phyloP scores from a whole-genome alignment of 2,329 filamentous ascomycete genomes.

The Curvularia sp. region DNA sequence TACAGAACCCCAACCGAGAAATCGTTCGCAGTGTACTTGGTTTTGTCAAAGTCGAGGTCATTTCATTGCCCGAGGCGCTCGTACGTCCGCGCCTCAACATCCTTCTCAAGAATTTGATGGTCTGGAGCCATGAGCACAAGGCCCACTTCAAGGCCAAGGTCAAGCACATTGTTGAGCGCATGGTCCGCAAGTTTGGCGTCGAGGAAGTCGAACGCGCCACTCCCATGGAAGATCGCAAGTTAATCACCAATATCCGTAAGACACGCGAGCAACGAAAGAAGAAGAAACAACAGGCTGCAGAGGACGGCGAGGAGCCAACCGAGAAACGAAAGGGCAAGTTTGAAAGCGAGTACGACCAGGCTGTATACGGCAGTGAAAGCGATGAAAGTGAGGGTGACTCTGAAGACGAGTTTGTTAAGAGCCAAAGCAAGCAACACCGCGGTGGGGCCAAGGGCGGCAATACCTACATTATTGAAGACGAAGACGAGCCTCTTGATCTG shows the following conservation, averaged over 20 bases:
- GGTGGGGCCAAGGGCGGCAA: slow-evolving; percentile 59
- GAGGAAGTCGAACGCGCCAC: slow-evolving; percentile 80
- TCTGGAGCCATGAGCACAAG: slow-evolving; percentile 98
- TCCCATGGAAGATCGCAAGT: slow-evolving; percentile 85
- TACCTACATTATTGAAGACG: slow-evolving; percentile 91
- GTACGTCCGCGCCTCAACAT: slow-evolving; percentile 78
- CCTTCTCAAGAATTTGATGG: slow-evolving; percentile 87
- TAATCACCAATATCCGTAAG: slow-evolving; percentile 94
- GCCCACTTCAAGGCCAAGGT: slow-evolving; percentile 96
- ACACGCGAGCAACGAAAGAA: slow-evolving; percentile 89
- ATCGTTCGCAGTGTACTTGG: slow-evolving; percentile 94
- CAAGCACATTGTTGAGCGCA: slow-evolving; percentile 95
- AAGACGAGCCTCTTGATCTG: slow-evolving; percentile 93
- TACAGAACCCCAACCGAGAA: slow-evolving; percentile 95
- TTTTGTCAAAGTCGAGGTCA: slow-evolving; percentile 95
- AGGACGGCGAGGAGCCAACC: slow-evolving; percentile 58
- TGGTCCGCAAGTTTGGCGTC: slow-evolving; percentile 89
- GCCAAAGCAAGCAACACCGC: slow-evolving; percentile 36
- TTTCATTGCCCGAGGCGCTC: slow-evolving; percentile 79
- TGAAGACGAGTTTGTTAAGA: slow-evolving; percentile 48
- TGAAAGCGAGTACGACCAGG: slow-evolving; percentile 93
- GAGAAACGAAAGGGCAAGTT: slow-evolving; percentile 68
- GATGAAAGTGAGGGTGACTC: slow-evolving; percentile 61
- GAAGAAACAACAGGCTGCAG: slow-evolving; percentile 75
- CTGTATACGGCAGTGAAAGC: slow-evolving; percentile 77